A percentile compares a stretch with the other conserved stretches of the same genome.
Evolutionary conservation across 2,329 filamentous ascomycete genomes (phyloP).

Genomic region (Coleophoma cylindrospora): DNA sequence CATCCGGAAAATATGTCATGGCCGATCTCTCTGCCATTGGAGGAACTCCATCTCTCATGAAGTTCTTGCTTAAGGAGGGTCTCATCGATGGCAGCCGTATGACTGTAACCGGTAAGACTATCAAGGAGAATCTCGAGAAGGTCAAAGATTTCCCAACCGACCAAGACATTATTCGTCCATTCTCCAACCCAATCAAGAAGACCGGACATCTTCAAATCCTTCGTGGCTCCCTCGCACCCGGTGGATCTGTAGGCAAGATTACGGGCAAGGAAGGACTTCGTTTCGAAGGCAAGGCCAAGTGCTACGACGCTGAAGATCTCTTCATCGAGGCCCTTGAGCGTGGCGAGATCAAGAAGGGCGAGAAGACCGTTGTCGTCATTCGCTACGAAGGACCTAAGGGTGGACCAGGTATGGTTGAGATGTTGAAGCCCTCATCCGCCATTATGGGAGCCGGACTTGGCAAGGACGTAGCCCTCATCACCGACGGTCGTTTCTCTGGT

Average conservation of each 20-base stretch:
- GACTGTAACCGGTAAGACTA: conserved; percentile 54
- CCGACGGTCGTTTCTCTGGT: conserved; percentile 60
- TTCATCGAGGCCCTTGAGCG: conserved; percentile 64
- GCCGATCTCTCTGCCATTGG: conserved; percentile 51
- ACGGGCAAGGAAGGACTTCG: conserved; percentile 68
- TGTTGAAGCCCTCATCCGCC: conserved; percentile 66
- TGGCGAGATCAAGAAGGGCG: conserved; percentile 67
- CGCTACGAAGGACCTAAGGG: conserved; percentile 71
- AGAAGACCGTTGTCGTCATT: conserved; percentile 73
- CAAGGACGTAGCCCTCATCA: conserved; percentile 66
- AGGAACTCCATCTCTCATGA: conserved; percentile 51
- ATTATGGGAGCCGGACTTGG: conserved; percentile 72
- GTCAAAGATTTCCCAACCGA: conserved; percentile 60
- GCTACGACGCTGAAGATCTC: conserved; percentile 65
- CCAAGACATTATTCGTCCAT: conserved; percentile 65
- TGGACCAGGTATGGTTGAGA: conserved; percentile 69
- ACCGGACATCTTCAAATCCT: conserved; percentile 73
- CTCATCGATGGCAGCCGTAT: conserved; percentile 54
- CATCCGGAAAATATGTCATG: conserved; percentile 63
- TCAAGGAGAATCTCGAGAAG: conserved; percentile 53
- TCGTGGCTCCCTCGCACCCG: conserved; percentile 63
- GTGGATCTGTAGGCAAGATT: conserved; percentile 69
- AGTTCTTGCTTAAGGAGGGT: conserved; percentile 52
- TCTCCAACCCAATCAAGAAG: conserved; percentile 64
- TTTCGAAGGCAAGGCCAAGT: conserved; percentile 65